phyloP scores from a whole-genome alignment of 352 stramenopile genomes.

The Phytophthora fragariae region DNA sequence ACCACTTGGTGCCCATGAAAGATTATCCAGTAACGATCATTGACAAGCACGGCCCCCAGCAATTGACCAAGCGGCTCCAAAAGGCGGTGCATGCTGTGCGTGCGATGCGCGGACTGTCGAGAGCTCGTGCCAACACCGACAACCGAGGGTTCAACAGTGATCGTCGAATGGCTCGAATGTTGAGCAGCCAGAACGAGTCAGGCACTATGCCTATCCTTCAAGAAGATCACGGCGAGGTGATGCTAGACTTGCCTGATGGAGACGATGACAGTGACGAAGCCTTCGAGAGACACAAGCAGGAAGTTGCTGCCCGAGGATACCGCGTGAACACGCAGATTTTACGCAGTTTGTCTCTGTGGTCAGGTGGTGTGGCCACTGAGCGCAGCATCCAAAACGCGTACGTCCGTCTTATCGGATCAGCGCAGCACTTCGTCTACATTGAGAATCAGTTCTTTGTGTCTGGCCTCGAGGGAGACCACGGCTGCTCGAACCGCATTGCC shows the following conservation, averaged over 20 bases:
- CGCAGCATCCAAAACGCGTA: slow-evolving; percentile 92
- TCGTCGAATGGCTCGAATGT: slow-evolving; percentile 43
- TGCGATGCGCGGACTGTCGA: slow-evolving; percentile 46
- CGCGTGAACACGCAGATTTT: slow-evolving; percentile 73
- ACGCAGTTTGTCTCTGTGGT: slow-evolving; percentile 86
- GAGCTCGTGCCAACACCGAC: slow-evolving; percentile 32
- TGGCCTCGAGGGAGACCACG: slow-evolving; percentile 83
- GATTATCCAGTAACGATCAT: slow-evolving; percentile 52
- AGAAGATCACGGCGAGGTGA: slow-evolving; percentile 24
- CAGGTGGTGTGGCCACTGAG: slow-evolving; percentile 79
- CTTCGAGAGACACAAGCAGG: slow-evolving; percentile 40
- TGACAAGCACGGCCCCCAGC: slow-evolving; percentile 47
- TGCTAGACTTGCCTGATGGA: slow-evolving; percentile 35
- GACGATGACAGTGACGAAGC: slow-evolving; percentile 40
- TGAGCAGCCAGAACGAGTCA: slow-evolving; percentile 39
- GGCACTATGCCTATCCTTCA: slow-evolving; percentile 33
- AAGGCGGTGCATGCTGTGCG: slow-evolving; percentile 73
- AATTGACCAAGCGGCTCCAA: slow-evolving; percentile 65
- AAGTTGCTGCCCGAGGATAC: slow-evolving; percentile 52
- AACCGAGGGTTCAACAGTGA: slow-evolving; percentile 57
- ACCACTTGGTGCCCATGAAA: slow-evolving; percentile 82
- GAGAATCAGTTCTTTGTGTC: slow-evolving; percentile 94
- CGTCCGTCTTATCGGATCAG: slow-evolving; percentile 86
- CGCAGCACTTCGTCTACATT: slow-evolving; percentile 93
- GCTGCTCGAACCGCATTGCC: slow-evolving; percentile 83